Evolutionary conservation across 208 protist genomes (phyloP).

Genomic region (Herpetomonas tarakana): DNA sequence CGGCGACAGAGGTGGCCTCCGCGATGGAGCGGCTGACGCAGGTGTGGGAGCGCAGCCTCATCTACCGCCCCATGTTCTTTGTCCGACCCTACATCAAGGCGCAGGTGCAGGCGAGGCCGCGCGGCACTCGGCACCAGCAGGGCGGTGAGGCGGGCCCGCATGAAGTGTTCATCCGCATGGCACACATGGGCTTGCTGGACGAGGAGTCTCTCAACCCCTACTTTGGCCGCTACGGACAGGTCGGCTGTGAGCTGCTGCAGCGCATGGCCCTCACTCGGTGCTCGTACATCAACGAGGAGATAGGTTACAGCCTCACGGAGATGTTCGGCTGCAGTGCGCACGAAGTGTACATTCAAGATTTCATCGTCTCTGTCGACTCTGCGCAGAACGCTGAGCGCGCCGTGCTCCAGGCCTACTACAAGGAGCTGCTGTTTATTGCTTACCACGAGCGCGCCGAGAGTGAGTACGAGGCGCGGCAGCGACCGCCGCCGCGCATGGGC

Average conservation of each 20-base stretch:
- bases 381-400: conserved; percentile 63
- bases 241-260: conserved; percentile 45
- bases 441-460: conserved; percentile 31
- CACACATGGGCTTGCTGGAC: conserved; percentile 52
- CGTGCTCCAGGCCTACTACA: conserved; percentile 71
- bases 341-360: conserved; percentile 72
- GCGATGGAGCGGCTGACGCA: neutral
- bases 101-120: neutral
- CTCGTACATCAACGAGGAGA: neutral
- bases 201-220: conserved; percentile 86
- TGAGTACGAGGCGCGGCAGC: neutral
- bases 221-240: conserved; percentile 89
- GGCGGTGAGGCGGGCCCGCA: neutral
- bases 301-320: neutral
- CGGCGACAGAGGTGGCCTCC: neutral
- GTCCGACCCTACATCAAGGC: conserved; percentile 26
- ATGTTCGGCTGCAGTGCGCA: conserved; percentile 9
- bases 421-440: conserved; percentile 80
- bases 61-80: conserved; percentile 27
- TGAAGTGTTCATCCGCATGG: conserved; percentile 80
- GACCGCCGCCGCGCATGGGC: too few relatives aligned
- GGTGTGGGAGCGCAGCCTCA: conserved; percentile 4
- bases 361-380: conserved; percentile 80
- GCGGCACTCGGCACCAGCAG: conserved; percentile 10
- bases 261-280: conserved; percentile 29